phyloP scores from a whole-genome alignment of 768 basidiomycete genomes.

The Amylocystis lapponica region DNA sequence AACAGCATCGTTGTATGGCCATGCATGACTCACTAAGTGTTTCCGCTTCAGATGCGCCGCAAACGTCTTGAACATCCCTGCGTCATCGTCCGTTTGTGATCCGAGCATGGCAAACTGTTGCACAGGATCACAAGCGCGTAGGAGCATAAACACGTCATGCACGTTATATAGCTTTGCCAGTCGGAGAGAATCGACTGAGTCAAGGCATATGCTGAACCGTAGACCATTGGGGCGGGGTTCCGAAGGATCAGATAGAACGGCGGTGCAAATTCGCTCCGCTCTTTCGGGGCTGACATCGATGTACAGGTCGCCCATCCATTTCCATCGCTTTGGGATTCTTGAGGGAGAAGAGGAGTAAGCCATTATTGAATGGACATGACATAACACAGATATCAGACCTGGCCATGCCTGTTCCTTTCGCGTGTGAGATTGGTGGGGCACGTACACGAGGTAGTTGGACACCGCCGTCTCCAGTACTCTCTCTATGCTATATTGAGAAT shows the following conservation, averaged over 20 bases:
- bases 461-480: background rate
- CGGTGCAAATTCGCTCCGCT: constrained; percentile 43
- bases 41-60: constrained; percentile 40
- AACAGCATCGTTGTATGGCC: background rate
- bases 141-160: constrained; percentile 39
- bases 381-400: no score
- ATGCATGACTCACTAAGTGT: constrained; percentile 36
- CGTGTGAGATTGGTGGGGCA: no score
- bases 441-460: no score
- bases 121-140: constrained; percentile 42
- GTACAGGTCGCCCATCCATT: constrained; percentile 56
- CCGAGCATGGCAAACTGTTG: constrained; percentile 51
- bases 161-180: constrained; percentile 45
- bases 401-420: no score
- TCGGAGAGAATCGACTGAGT: constrained; percentile 33
- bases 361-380: no score
- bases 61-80: constrained; percentile 34
- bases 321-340: constrained; percentile 59
- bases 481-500: no score
- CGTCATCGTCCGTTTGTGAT: constrained; percentile 35
- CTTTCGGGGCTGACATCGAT: constrained; percentile 31
- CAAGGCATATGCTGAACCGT: constrained; percentile 44
- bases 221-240: constrained; percentile 36
- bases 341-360: background rate
- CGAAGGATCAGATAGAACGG: constrained; percentile 40